A percentile compares a stretch with the other conserved stretches of the same genome.
phyloP scores from a whole-genome alignment of 1,284 basidiomycete species.

The Thecaphora thlaspeos region DNA sequence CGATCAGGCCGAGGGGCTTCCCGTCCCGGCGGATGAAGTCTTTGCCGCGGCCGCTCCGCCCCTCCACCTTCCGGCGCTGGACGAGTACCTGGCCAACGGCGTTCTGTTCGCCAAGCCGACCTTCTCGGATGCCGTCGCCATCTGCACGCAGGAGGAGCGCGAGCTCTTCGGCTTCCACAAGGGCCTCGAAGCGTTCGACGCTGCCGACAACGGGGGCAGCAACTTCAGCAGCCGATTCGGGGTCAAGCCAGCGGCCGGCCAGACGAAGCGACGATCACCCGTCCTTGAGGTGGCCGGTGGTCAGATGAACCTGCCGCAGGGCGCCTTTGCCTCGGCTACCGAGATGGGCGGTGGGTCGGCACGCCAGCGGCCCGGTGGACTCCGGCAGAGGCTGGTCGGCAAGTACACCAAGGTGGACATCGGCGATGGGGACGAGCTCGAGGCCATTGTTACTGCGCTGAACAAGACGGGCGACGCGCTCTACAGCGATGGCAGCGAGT shows the following conservation, averaged over 20 bases:
- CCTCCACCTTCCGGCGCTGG: conserved; percentile 56
- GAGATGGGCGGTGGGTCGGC: background rate
- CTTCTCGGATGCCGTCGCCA: conserved; percentile 23
- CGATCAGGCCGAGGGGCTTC: conserved; percentile 9
- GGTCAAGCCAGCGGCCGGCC: background rate
- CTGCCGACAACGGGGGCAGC: background rate
- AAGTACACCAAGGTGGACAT: background rate
- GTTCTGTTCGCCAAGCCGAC: conserved; percentile 30
- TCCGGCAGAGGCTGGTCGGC: background rate
- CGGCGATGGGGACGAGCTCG: background rate
- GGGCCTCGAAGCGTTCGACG: background rate
- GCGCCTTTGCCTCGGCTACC: background rate
- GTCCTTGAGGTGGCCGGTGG: conserved; percentile 23
- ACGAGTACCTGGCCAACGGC: conserved; percentile 38
- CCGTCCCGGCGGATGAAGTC: conserved; percentile 44
- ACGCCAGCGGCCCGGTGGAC: background rate
- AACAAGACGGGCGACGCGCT: too few species aligned
- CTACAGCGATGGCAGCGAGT: background rate
- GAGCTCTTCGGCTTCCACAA: conserved; percentile 33
- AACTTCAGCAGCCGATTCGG: background rate
- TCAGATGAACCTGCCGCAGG: conserved; percentile 13
- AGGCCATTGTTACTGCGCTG: background rate
- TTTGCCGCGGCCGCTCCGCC: conserved; percentile 49
- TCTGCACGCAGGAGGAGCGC: conserved; percentile 32
- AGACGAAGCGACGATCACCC: background rate